Evolutionary conservation across 208 protist species (phyloP), one percentile per base, ranked within the genome.

Genomic region (Crithidia thermophila): DNA sequence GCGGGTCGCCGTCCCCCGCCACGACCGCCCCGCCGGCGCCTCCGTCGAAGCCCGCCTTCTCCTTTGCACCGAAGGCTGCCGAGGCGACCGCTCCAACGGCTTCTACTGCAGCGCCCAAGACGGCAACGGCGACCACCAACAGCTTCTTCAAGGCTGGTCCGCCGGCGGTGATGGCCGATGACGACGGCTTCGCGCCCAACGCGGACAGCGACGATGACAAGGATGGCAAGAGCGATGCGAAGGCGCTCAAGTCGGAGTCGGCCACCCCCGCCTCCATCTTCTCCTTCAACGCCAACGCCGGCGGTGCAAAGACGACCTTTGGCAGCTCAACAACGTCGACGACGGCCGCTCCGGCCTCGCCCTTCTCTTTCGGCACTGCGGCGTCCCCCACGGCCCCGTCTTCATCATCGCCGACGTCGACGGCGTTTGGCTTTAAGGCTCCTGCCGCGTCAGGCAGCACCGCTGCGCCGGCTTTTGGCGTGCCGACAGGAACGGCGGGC

Each of bases 111-210:
- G 61, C 66, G 1, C 25, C 69, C 6, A 21, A 49, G 11, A 58
- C 50, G 28, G 52, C 47, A 8, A 40, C 60, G 8, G 25, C 56
- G 4, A 46, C n/a, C n/a, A n/a, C 11, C 18, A 76, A 70, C 55
- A 46, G 63, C 3, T 93, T 93, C 72, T 62, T 83, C 28, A 79
- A 85, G 67, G 46, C 53, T n/a, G 83, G 87, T 8, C 83, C 84
- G 13, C 68, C 83, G 14, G 81, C 72, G 3, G 87, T 85, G 16
- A 85, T 90, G 13, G 53, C 72, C 1, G 73, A 81, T 5, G 87
- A 94, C 65, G 70, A 79, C 66, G 84, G 87, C 31, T 94, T 94
- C 61, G 87, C 87, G 0, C 64, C 85, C 6, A 69, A 79, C 61
- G 76, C 82, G 20, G 79, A 80, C 49, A 68, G 51, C 31, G 62